Base-by-base conservation (phyloP, 495 filamentous ascomycete species). In the Penicillium cinerascens region DNA sequence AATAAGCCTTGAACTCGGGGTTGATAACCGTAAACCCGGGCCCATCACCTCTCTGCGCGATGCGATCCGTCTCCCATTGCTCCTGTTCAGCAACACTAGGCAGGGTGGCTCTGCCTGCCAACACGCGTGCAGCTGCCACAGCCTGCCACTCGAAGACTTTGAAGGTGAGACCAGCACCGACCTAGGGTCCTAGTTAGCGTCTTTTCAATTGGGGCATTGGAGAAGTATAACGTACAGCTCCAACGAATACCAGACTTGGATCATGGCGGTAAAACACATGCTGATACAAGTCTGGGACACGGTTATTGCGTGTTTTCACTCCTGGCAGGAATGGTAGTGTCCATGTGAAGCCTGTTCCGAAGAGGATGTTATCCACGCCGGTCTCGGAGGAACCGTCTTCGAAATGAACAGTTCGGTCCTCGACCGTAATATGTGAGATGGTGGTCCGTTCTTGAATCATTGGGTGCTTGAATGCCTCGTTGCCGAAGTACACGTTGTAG, bases 111-210 rank as follows among this genome's bases (percentile, higher is more conserved):
- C 70, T 67, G n/a, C 82, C 81, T 0, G 82, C 77, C 1, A 83
- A 66, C 6, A 79, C 71, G 5, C 82, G 76, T 0, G 81, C 82
- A 0, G 77, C 75, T 0, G 76, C 74, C 1, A 83, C 80, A 13
- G 81, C 81, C 61, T 85, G 82, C 76, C 78, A 83, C 65, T 85
- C 81, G 44, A 80, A 83, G 1, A 82, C 71, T 20, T 75, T 75
- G 66, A 84, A 82, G 3, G 78, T 82, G n/a, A 84, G 68, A 0
- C 77, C 82, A 8, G 75, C 79, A 17, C 74, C 75, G 11, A 81
- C 71, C 69, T 83, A 67, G 59, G 66, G 0, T 60, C 64, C 15
- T 68, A 55, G 3, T 76, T 66, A 18, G 49, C 27, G n/a, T 37
- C 10, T 0, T n/a, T 20, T 9, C 21, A 1, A 0, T 10, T 4